Base-by-base conservation (phyloP, 2,329 filamentous ascomycete species). In the Aspergillus pseudonomiae region DNA sequence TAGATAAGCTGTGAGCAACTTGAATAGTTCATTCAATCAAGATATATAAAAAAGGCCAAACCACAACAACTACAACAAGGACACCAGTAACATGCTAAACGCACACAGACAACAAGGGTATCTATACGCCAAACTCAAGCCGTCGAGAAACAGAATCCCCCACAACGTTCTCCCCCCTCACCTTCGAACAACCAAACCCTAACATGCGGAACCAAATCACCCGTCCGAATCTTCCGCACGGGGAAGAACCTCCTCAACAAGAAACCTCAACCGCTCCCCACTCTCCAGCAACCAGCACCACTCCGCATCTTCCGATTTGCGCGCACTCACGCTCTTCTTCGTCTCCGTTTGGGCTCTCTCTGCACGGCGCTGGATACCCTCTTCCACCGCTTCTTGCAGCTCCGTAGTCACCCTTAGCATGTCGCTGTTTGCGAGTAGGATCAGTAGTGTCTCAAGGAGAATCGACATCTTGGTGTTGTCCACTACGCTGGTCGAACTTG, bases 391-490 rank as follows among this genome's bases (percentile, higher is more conserved):
- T 0, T 73, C 61, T 43, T 77, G 77, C 19, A 89, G 66, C 6
- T 66, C 67, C 1, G 71, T 70, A 4, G 70, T 78, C 65, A 77
- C 59, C 26, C 63, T 64, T 73, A 80, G 48, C 69, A 74, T 68
- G 1, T 75, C 73, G 36, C 72, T 71, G 16, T 71, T 73, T 14
- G 74, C 78, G 32, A 88, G 75, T 7, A 88, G 78, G 53, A 88
- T 83, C 34, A 92, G 71, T 57, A 92, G 76, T 2, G 82, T 83
- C 77, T 94, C 92, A 0, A 93, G 79, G 34, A 91, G 75, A 11
- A 94, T 77, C 2, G 89, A 89, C 43, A 94, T 82, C 74, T 91
- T 91, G 32, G 89, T 88, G 69, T 95, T 94, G 66, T 93, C 90
- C 24, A 86, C 84, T 0, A 85, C 76, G 7, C 82, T 83, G 16